Evolutionary conservation across 2,329 filamentous ascomycete genomes (phyloP).

Genomic region (Aspergillus sp.): DNA sequence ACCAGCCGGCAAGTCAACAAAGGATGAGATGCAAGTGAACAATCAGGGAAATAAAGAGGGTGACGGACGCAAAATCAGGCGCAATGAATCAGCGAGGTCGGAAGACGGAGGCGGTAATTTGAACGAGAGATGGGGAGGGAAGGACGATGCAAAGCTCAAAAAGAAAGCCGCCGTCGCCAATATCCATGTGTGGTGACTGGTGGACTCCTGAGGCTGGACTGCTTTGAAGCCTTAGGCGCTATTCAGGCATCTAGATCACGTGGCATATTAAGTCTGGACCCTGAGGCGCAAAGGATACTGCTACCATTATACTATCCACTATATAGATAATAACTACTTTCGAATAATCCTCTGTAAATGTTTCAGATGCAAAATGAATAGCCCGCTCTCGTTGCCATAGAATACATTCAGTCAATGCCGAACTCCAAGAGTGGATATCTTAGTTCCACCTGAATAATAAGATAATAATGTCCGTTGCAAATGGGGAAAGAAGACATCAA

Average conservation of each 20-base stretch:
- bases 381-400: conserved; percentile 3
- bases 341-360: background rate
- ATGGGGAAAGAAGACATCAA: conserved; percentile 1
- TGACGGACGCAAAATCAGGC: background rate
- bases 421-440: conserved; percentile 6
- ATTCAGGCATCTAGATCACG: conserved; percentile 1
- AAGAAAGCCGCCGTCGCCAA: background rate
- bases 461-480: conserved; percentile 6
- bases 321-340: background rate
- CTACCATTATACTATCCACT: too few species aligned
- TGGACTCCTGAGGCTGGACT: background rate
- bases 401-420: conserved; percentile 10
- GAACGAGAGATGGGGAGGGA: background rate
- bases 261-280: background rate
- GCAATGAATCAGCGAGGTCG: background rate
- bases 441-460: background rate
- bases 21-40: conserved; percentile 7
- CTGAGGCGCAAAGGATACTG: background rate
- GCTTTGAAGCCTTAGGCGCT: conserved; percentile 13
- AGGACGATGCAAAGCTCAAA: conserved; percentile 11
- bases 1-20: conserved; percentile 23
- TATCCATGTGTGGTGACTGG: too few species aligned
- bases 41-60: background rate
- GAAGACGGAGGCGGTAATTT: background rate
- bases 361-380: background rate